Conservation (phyloP, 2,329 filamentous ascomycete genomes). For the Harringtonia aguacate region DNA sequence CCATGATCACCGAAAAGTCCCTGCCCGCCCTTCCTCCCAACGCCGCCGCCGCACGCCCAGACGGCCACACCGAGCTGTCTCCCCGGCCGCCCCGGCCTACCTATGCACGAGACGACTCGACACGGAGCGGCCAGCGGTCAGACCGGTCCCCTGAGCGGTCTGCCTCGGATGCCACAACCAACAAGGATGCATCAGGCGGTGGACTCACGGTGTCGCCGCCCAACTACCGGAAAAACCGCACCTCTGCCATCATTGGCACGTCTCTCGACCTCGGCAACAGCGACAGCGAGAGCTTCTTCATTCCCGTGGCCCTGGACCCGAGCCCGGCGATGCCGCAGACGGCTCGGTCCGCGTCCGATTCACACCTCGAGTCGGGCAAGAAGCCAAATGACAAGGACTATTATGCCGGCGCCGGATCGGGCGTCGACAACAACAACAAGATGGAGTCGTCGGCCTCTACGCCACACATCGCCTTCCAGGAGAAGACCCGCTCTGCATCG, state of each 20-base stretch:
- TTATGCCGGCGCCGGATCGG: conserved; percentile 28
- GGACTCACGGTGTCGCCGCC: conserved; percentile 51
- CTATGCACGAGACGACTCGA: conserved; percentile 41
- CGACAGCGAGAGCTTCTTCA: conserved; percentile 61
- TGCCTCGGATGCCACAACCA: conserved; percentile 19
- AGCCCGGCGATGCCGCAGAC: conserved; percentile 47
- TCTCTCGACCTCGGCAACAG: conserved; percentile 26
- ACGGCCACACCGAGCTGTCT: conserved; percentile 60
- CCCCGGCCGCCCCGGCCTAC: conserved; percentile 47
- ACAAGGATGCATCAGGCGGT: background rate
- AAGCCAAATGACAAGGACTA: conserved; percentile 44
- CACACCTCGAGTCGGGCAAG: conserved; percentile 31
- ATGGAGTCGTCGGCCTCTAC: conserved; percentile 49
- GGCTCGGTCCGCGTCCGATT: conserved; percentile 41
- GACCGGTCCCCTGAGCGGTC: conserved; percentile 43
- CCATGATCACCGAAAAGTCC: conserved; percentile 78
- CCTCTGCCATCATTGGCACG: conserved; percentile 50
- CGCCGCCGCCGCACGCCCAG: conserved; percentile 51
- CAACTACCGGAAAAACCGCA: conserved; percentile 68
- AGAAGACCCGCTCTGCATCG: conserved; percentile 55
- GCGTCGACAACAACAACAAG: conserved; percentile 21
- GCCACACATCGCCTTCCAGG: conserved; percentile 87
- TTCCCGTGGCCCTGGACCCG: conserved; percentile 65
- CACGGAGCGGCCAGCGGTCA: conserved; percentile 40
- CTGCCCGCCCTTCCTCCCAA: conserved; percentile 81